Evolutionary conservation across 352 stramenopile species (phyloP).

Genomic region (Phytophthora sansomeana): DNA sequence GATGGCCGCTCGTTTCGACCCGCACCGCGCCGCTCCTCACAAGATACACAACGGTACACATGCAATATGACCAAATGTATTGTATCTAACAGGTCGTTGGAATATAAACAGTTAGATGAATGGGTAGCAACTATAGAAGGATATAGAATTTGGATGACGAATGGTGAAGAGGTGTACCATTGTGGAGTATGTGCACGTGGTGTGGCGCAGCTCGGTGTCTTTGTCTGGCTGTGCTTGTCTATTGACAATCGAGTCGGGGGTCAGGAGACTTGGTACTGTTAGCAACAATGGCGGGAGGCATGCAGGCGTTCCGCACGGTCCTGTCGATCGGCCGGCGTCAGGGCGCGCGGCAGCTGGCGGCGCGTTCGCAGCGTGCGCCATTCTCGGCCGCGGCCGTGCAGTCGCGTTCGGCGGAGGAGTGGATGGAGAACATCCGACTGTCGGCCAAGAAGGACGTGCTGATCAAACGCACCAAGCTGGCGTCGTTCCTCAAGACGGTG

Average conservation of each 20-base stretch:
- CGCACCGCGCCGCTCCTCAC: no score
- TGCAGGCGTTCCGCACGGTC: constrained; percentile 77
- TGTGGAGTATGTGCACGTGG: background rate
- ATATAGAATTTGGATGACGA: background rate
- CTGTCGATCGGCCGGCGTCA: constrained; percentile 63
- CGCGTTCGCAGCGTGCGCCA: constrained; percentile 45
- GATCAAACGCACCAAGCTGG: constrained; percentile 87
- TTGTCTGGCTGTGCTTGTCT: constrained; percentile 28
- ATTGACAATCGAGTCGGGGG: constrained; percentile 2
- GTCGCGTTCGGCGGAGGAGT: constrained; percentile 70
- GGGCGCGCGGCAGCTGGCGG: constrained; percentile 41
- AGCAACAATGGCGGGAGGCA: constrained; percentile 42
- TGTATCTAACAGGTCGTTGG: background rate
- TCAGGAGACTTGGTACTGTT: background rate
- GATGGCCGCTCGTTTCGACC: constrained; percentile 21
- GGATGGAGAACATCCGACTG: constrained; percentile 84
- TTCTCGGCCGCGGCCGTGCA: constrained; percentile 45
- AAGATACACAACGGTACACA: background rate
- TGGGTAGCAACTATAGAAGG: background rate
- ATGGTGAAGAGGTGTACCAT: background rate
- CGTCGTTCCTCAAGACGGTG: constrained; percentile 85
- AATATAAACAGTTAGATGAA: no score
- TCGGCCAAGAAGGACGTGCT: constrained; percentile 77
- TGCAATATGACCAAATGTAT: background rate
- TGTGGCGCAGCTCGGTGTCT: background rate